Evolutionary conservation across 2,329 filamentous ascomycete genomes (phyloP), one percentile per base, ranked within the genome.

Genomic region (Apiospora marii): DNA sequence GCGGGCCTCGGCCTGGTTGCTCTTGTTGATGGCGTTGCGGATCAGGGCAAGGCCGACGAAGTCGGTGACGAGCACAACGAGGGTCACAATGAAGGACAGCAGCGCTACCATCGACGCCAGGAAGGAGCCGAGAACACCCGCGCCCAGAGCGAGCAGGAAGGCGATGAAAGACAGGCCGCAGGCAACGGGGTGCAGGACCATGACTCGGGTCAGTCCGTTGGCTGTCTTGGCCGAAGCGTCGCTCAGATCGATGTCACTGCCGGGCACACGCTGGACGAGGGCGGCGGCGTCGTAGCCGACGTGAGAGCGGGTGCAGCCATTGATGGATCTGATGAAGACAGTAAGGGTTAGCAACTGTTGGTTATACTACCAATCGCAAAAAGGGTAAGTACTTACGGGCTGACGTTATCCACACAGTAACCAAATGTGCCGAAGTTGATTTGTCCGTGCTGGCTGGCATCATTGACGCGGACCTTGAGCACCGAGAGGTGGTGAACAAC

Each of bases 111-210:
- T 69, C 0, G 87, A 82, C 1, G 87, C 88, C 44, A 88, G 74
- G 34, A 91, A 80, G 68, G 68, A 70, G 14, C 68, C 68, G 37
- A 86, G 75, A 69, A 88, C 73, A 72, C 88, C 87, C 3, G 88
- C 82, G 73, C 86, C 87, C 46, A 89, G 77, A 61, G 86, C 86
- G 67, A 90, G 82, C 67, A 90, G 78, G 81, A 91, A 91, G 72
- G 89, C 87, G 74, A 91, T 82, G 82, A 91, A 91, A 76, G 86
- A 83, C 5, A 91, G 79, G 71, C 83, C 89, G 73, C 85, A 85
- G 30, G 85, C 88, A 77, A 92, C 82, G 43, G 90, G 89, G 82
- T 92, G 90, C 73, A 92, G 85, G 69, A 92, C 80, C 88, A 92
- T 89, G 74, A 88, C 87, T 74, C 84, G 83, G 51, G 90, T 91